These are phyloP conservation scores for Colletotrichum cordylinicola DNA, from an alignment of 2,329 filamentous ascomycete genomes.

Conservation along the genomic window DNA sequence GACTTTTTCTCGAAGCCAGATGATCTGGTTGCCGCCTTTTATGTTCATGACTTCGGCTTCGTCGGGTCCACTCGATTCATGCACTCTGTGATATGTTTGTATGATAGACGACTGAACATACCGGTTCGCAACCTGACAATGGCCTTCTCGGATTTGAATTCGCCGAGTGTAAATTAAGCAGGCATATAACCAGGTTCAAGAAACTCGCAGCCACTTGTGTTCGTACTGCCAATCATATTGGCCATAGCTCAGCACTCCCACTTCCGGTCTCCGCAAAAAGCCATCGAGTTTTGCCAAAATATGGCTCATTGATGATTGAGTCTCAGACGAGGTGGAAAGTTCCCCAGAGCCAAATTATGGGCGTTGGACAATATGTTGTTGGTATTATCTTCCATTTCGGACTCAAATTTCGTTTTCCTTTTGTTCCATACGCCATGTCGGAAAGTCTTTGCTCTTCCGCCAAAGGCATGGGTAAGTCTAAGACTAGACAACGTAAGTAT, in stretches of 20 bases:
- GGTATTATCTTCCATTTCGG: no score
- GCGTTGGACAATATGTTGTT: no score
- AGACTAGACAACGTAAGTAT: not conserved
- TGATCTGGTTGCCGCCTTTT: not conserved
- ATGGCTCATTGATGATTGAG: not conserved
- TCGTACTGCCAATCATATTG: not conserved
- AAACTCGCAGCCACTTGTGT: fast-evolving
- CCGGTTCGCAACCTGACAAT: not conserved
- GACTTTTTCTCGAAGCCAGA: not conserved
- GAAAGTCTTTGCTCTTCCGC: not conserved
- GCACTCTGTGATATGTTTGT: not conserved
- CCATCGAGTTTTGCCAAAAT: not conserved
- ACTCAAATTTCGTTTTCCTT: no score
- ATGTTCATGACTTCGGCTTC: not conserved
- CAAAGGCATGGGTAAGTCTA: not conserved
- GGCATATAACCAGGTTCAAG: not conserved
- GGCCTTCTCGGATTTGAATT: not conserved
- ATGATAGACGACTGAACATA: not conserved
- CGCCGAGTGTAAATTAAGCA: not conserved
- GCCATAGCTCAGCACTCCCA: fast-evolving
- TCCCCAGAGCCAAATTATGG: no score
- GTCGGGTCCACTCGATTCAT: not conserved
- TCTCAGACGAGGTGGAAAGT: no score
- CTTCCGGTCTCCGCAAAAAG: not conserved
- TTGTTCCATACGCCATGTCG: not conserved